A percentile compares a stretch with the other conserved stretches of the same genome.
Conservation (phyloP, 495 filamentous ascomycete species). For the Haplographium delicatum region DNA sequence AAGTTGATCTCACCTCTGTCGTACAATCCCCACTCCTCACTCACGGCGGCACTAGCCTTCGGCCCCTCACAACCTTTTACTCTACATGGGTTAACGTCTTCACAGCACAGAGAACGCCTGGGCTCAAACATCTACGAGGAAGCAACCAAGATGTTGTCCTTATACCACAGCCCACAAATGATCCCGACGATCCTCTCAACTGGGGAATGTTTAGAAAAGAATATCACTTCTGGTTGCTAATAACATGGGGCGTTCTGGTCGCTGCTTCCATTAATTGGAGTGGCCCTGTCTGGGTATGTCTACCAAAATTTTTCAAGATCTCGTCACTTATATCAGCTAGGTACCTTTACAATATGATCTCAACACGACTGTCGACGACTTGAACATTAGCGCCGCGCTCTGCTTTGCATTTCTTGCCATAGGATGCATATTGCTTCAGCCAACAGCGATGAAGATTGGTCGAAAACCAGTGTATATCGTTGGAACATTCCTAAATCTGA, state of each 20-base stretch:
- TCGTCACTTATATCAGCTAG: not conserved
- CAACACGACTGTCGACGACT: slow-evolving; percentile 10
- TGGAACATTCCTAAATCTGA: slow-evolving; percentile 7
- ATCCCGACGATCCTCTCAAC: slow-evolving; percentile 16
- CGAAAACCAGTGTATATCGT: slow-evolving; percentile 13
- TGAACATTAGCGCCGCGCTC: slow-evolving; percentile 17
- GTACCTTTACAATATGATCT: slow-evolving; percentile 9
- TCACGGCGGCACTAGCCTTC: too few species aligned
- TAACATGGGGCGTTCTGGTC: slow-evolving; percentile 9
- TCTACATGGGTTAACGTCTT: too few species aligned
- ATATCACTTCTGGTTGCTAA: slow-evolving; percentile 16
- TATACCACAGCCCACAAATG: slow-evolving; percentile 13
- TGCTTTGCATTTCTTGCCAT: slow-evolving; percentile 16
- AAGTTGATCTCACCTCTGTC: not conserved
- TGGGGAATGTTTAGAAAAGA: slow-evolving; percentile 12
- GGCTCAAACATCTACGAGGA: not conserved
- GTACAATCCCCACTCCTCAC: too few species aligned
- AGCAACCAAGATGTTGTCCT: slow-evolving; percentile 6
- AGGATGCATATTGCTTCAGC: slow-evolving; percentile 16
- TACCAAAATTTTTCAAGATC: not conserved
- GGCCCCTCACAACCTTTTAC: too few species aligned
- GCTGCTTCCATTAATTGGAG: slow-evolving; percentile 16
- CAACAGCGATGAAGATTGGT: slow-evolving; percentile 19
- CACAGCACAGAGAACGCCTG: not conserved
- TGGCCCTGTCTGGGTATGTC: slow-evolving; percentile 15